phyloP scores from a whole-genome alignment of 2,329 filamentous ascomycete species.

The Verticillium nonalfalfae region DNA sequence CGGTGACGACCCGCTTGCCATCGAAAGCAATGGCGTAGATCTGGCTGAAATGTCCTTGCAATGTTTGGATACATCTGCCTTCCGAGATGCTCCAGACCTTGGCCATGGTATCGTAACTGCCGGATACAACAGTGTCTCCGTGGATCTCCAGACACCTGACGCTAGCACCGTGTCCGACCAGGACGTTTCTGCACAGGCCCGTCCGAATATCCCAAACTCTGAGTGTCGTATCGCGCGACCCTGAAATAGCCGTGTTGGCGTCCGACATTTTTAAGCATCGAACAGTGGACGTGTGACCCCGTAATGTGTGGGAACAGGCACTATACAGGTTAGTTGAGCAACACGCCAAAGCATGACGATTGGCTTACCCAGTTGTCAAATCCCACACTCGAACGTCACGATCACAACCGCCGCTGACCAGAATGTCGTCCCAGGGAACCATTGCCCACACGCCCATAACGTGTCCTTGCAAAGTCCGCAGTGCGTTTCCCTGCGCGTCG shows the following conservation, averaged over 20 bases:
- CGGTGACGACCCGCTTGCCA: constrained; percentile 85
- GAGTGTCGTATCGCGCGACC: constrained; percentile 89
- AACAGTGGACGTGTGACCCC: constrained; percentile 94
- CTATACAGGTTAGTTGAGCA: constrained; percentile 31
- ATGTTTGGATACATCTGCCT: constrained; percentile 82
- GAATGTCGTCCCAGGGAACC: constrained; percentile 93
- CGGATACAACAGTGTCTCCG: constrained; percentile 94
- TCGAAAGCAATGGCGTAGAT: constrained; percentile 99
- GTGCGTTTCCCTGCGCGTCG: constrained; percentile 80
- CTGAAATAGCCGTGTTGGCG: constrained; percentile 87
- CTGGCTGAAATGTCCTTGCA: constrained; percentile 94
- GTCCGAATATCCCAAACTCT: constrained; percentile 91
- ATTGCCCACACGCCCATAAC: constrained; percentile 99
- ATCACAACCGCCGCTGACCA: constrained; percentile 95
- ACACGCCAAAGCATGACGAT: neutral
- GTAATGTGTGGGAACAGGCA: constrained; percentile 71
- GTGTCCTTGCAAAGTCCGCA: constrained; percentile 87
- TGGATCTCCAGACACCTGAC: constrained; percentile 94
- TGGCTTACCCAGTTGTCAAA: constrained; percentile 75
- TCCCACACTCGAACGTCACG: constrained; percentile 97
- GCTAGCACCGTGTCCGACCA: constrained; percentile 92
- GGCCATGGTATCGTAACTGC: constrained; percentile 95
- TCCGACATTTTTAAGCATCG: constrained; percentile 98
- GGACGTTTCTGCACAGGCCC: constrained; percentile 82
- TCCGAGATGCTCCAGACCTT: constrained; percentile 98